Evolutionary conservation across 148 eudicot species (phyloP), one percentile per base, ranked within the genome.

Genomic region (Heliosperma pusillum): DNA sequence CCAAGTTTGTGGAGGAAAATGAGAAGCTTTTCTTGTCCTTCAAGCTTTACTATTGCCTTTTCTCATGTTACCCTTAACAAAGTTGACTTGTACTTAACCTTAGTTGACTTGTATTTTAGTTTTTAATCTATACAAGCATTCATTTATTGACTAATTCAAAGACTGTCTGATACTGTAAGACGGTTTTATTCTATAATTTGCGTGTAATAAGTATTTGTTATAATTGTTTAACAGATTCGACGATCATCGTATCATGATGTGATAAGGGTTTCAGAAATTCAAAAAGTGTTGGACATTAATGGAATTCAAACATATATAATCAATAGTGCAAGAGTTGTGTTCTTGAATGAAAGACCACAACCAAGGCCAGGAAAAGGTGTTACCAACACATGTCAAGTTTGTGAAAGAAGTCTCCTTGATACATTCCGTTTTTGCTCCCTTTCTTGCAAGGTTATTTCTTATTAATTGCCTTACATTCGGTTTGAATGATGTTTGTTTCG

Each of bases 221-320:
- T n/a, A 26, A 66, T 33, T 36, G 52, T 36, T 67, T 22, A 47
- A 25, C 88, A 93, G 98, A 93, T 93, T 79, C 72, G 98, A 44
- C 87, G 98, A 76, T 93, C 98, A 5, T 91, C 97, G 0, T 93
- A 93, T 85, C 98, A 93, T 79, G 97, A 93, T 82, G 98, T 93
- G 82, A 88, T 91, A n/a, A 83, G 97, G 69, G 98, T 89, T 5
- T 71, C 79, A 2, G 98, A 93, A 80, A 91, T 93, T 36, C 97
- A 93, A 65, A 93, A 89, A 76, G 89, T 83, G 36, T 22, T 93
- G 17, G 97, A 93, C 83, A 91, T 91, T 52, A 77, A 76, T 66
- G 86, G 88, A 7, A 91, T 93, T 26, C 98, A 93, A 44, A 93
- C 97, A 33, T 93, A 93, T 82, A 81, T 93, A 70, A 93, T 93